phyloP scores from a whole-genome alignment of 371 early-diverging fungal genomes.

The Apophysomyces trapeziformis region DNA sequence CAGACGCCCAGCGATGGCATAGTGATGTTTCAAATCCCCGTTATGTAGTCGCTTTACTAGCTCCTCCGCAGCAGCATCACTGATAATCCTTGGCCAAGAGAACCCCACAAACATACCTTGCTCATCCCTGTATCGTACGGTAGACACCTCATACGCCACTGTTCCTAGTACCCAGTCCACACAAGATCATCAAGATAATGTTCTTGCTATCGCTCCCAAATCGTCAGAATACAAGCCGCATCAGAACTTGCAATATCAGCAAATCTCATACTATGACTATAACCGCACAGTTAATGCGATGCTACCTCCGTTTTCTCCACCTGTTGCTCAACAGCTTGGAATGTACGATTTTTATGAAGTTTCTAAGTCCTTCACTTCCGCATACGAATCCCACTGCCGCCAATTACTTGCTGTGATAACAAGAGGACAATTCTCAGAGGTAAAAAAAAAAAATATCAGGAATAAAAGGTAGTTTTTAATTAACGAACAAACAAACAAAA shows the following conservation, averaged over 20 bases:
- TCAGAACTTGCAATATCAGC: background rate
- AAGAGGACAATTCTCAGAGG: slow-evolving; percentile 13
- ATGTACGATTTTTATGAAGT: background rate
- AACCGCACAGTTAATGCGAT: background rate
- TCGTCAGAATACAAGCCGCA: background rate
- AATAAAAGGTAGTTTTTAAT: background rate
- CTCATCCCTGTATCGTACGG: background rate
- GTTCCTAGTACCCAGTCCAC: background rate
- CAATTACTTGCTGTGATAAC: slow-evolving; percentile 20
- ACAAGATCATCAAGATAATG: background rate
- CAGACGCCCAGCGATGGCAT: background rate
- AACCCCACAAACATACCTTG: background rate
- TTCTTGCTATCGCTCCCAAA: background rate
- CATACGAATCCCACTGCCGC: slow-evolving; percentile 18
- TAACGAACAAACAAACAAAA: background rate
- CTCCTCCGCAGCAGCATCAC: background rate
- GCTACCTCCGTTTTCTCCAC: background rate
- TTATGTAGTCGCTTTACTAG: background rate
- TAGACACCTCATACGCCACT: background rate
- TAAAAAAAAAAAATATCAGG: background rate
- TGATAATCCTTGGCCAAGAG: background rate
- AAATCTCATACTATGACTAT: background rate
- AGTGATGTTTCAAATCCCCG: background rate
- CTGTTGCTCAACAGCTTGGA: background rate
- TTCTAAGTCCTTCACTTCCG: background rate